Percentiles rank a stretch among this genome's conserved stretches.
These are phyloP conservation scores for Ceratobasidium sp. DNA, from an alignment of 1,284 basidiomycete species.

Conservation along the genomic window DNA sequence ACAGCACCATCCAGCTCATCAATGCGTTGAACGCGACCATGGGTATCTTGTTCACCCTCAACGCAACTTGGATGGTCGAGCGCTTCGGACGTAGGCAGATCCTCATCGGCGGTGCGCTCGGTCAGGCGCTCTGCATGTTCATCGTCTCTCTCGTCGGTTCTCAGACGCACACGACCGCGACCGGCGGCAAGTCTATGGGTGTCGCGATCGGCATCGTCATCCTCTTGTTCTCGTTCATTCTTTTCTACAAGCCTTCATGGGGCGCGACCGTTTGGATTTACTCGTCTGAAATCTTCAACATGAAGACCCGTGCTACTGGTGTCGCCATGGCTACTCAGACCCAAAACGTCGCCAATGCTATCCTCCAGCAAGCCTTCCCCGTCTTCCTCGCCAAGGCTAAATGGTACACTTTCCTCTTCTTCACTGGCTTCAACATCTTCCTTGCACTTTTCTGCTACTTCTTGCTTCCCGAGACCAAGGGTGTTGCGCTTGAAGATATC, in stretches of 20 bases:
- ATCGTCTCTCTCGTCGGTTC: conserved; percentile 47
- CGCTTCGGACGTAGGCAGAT: conserved; percentile 47
- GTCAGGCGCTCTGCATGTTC: conserved; percentile 48
- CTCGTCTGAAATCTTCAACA: conserved; percentile 50
- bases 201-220: conserved; percentile 49
- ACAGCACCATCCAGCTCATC: conserved; percentile 50
- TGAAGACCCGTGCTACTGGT: conserved; percentile 49
- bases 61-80: conserved; percentile 48
- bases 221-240: conserved; percentile 48
- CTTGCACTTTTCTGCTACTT: conserved; percentile 43
- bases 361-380: conserved; percentile 50
- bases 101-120: conserved; percentile 46
- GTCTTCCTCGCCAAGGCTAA: conserved; percentile 43
- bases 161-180: conserved; percentile 37
- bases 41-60: conserved; percentile 49
- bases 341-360: conserved; percentile 49
- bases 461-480: conserved; percentile 39
- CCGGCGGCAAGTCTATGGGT: conserved; percentile 45
- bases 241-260: conserved; percentile 51
- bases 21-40: conserved; percentile 48
- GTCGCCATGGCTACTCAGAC: conserved; percentile 49
- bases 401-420: conserved; percentile 45
- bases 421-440: conserved; percentile 42
- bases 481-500: conserved; percentile 40
- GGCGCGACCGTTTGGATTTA: conserved; percentile 51